These are phyloP conservation scores for Lentinula sp. DNA, from an alignment of 768 basidiomycete genomes.

Conservation along the genomic window DNA sequence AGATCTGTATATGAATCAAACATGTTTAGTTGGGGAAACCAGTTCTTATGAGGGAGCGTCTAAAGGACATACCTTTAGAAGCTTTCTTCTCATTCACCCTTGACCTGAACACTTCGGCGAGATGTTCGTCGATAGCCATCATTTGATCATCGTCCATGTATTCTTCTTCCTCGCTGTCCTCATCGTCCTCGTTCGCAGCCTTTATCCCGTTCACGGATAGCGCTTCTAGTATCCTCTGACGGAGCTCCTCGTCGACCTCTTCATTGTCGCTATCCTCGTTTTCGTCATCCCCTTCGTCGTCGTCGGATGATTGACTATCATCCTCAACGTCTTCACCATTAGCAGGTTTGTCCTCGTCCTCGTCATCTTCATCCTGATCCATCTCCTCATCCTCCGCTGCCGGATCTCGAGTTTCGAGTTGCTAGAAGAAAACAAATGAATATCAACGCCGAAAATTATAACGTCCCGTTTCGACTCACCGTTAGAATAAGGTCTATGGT, in stretches of 20 bases:
- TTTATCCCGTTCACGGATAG: conserved; percentile 54
- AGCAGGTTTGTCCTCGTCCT: conserved; percentile 14
- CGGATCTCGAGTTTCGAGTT: conserved; percentile 74
- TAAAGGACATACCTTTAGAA: conserved; percentile 48
- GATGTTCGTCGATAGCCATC: conserved; percentile 92
- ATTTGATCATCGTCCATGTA: conserved; percentile 97
- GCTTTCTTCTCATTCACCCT: conserved; percentile 54
- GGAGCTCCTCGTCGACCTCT: conserved; percentile 55
- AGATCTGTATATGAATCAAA: conserved; percentile 29
- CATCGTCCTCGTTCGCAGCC: conserved; percentile 47
- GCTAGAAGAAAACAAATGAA: conserved; percentile 38
- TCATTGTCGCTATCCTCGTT: conserved; percentile 39
- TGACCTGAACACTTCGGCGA: conserved; percentile 80
- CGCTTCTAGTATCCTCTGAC: conserved; percentile 61
- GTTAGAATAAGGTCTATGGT: conserved; percentile 78
- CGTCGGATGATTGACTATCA: conserved; percentile 21
- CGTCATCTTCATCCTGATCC: conserved; percentile 30
- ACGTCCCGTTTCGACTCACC: conserved; percentile 38
- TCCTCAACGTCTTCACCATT: conserved; percentile 27
- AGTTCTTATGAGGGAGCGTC: too few relatives aligned
- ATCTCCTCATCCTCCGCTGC: conserved; percentile 38
- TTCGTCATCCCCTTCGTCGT: conserved; percentile 24
- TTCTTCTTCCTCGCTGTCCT: conserved; percentile 42
- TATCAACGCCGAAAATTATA: neutral
- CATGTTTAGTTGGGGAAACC: neutral